Evolutionary conservation across 2,329 filamentous ascomycete genomes (phyloP).

Genomic region (Scytalidium sp.): DNA sequence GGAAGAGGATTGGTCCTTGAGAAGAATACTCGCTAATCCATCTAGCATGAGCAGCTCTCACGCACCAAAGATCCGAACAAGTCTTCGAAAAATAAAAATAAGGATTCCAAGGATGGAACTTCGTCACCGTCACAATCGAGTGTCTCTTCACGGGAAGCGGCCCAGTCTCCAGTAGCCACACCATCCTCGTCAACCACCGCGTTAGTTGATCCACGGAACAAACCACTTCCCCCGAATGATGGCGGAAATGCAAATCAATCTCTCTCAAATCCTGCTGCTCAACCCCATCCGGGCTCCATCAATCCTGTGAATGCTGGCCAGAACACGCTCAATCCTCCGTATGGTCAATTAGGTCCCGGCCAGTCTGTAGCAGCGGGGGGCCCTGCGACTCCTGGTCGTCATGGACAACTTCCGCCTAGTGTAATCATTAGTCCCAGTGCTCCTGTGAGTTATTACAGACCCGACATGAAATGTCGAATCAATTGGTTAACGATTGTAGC

Average conservation of each 20-base stretch:
- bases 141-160: constrained; percentile 45
- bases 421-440: constrained; percentile 94
- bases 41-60: constrained; percentile 78
- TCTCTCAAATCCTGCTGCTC: constrained; percentile 16
- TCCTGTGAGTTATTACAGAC: constrained; percentile 60
- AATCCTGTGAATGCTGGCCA: constrained; percentile 24
- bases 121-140: constrained; percentile 64
- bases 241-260: constrained; percentile 21
- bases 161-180: constrained; percentile 65
- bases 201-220: constrained; percentile 81
- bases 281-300: constrained; percentile 28
- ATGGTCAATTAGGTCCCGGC: constrained; percentile 33
- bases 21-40: constrained; percentile 39
- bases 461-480: neutral
- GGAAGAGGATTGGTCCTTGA: no score
- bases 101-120: constrained; percentile 71
- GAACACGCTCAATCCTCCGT: constrained; percentile 30
- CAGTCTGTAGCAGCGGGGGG: constrained; percentile 38
- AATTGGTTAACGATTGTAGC: constrained; percentile 48
- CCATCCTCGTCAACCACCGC: constrained; percentile 88
- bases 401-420: constrained; percentile 70
- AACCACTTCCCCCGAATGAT: constrained; percentile 64
- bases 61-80: constrained; percentile 83
- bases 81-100: constrained; percentile 69
- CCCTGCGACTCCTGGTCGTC: constrained; percentile 59